Conservation (phyloP, 352 stramenopile species). For the Phytopythium boreale region DNA sequence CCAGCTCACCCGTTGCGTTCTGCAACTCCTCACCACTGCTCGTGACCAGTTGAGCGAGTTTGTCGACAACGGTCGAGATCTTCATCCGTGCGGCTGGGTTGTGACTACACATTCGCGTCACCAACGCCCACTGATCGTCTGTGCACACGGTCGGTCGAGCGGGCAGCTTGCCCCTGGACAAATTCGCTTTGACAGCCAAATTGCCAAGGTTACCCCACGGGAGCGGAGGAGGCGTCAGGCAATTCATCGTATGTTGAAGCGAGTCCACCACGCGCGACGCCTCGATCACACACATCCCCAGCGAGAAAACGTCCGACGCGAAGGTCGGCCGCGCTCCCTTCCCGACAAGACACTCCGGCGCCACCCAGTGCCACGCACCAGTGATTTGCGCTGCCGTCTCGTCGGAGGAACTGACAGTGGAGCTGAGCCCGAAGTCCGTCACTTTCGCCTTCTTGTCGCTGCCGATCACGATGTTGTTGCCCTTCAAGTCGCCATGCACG, state of each 20-base stretch:
- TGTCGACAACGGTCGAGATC: slow-evolving; percentile 3
- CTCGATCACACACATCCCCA: slow-evolving; percentile 18
- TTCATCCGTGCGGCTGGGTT: neutral
- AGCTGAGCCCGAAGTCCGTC: slow-evolving; percentile 28
- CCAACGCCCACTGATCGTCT: neutral
- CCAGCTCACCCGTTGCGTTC: neutral
- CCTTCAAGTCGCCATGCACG: slow-evolving; percentile 37
- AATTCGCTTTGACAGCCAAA: neutral
- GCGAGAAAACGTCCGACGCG: slow-evolving; percentile 17
- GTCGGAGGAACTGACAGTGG: neutral
- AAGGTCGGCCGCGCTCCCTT: slow-evolving; percentile 6
- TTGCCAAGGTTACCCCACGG: neutral
- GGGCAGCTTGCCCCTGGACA: neutral
- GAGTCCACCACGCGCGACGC: slow-evolving; percentile 1
- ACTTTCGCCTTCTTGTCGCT: slow-evolving; percentile 29
- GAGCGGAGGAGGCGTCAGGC: neutral
- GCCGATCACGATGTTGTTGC: slow-evolving; percentile 30
- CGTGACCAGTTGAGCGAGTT: neutral
- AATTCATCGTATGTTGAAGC: neutral
- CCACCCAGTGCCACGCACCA: slow-evolving; percentile 20
- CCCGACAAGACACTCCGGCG: slow-evolving; percentile 10
- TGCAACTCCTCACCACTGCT: neutral
- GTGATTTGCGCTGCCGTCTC: slow-evolving; percentile 10
- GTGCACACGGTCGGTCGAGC: neutral
- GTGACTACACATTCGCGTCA: neutral